Evolutionary conservation across 2,329 filamentous ascomycete species (phyloP), one percentile per base, ranked within the genome.

Genomic region (Esteya vermicola): DNA sequence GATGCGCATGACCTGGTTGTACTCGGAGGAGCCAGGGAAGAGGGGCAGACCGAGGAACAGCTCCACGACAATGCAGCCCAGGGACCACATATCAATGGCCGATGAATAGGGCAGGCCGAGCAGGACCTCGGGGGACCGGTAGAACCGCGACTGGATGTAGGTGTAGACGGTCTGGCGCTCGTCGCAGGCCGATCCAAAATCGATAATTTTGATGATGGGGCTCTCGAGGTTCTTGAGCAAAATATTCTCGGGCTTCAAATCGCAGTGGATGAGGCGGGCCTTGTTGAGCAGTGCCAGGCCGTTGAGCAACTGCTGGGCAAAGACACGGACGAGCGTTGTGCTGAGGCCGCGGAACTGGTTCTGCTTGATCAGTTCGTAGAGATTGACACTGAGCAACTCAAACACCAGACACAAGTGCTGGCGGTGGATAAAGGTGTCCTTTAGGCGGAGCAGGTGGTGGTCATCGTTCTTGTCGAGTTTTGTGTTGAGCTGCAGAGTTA

Each of bases 401-500:
- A 96, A 96, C 21, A 95, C 89, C 45, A 98, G 67, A 57, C 91
- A 98, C 44, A 98, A 69, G 73, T 98, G 91, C 56, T 98, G 91
- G 39, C 85, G 73, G 60, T 98, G 91, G 45, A 98, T 98, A 56
- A 98, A 98, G 0, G 91, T 98, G 54, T 98, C 91, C 58, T 95
- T 95, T 33, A 98, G 68, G 44, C 91, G 80, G 41, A 98, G 68
- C 21, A 98, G 72, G 59, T 98, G 91, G 53, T 98, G 91, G 52
- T 98, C 91, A 54, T 98, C 91, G 53, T 96, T 96, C 65, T 96
- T 98, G 66, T 98, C 91, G 54, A 96, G 86, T 57, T 95, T 93
- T 48, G 86, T 94, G 58, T 98, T 98, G 54, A 98, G 74, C 85
- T 91, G 14, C 20, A 32, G n/a, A 8, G 34, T 47, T 21, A 47